Evolutionary conservation across 768 basidiomycete genomes (phyloP), one percentile per base, ranked within the genome.

Genomic region (Boletus barrowsii): DNA sequence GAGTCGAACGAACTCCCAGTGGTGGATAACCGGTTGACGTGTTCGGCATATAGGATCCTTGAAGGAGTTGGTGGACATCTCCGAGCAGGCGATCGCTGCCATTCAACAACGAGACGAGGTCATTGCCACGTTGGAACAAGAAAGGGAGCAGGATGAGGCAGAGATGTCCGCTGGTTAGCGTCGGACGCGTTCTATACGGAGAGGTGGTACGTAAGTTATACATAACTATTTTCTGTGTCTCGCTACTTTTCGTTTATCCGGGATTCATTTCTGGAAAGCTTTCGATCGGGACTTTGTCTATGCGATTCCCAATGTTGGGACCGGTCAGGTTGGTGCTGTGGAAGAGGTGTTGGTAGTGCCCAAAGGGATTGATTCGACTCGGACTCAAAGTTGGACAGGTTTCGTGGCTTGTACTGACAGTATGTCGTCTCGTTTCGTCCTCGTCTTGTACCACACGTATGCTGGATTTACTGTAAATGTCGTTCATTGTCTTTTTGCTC

Each of bases 11-110:
- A 3, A 10, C 13, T 11, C 30, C 4, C 4, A 24, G 22, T 29
- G 22, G 10, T 40, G 20, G 20, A 26, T 26, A 14, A n/a, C 8
- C 14, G 9, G 5, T 22, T 56, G 24, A 48, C 36, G 24, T 11
- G 18, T n/a, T 7, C 36, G 20, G 32, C 10, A 7, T 39, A 22
- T 53, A 76, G 75, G 66, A 33, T 71, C 71, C 2, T 39, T 76
- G 22, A 68, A 56, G 43, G 65, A 64, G 53, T 42, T 77, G 51
- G 61, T 71, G 17, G 62, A 60, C 33, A 56, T 73, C 2, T 72
- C 75, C 2, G 73, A 77, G 45, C 54, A 61, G 14, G 68, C 75
- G 0, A 44, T 75, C 11, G 51, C 49, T 10, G 67, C 65, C 10
- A 53, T 75, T 22, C 62, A 57, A 10, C 67, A 69, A 32, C 72